Conservation (phyloP, 345 rosid genomes). For the Mangifera indica region DNA sequence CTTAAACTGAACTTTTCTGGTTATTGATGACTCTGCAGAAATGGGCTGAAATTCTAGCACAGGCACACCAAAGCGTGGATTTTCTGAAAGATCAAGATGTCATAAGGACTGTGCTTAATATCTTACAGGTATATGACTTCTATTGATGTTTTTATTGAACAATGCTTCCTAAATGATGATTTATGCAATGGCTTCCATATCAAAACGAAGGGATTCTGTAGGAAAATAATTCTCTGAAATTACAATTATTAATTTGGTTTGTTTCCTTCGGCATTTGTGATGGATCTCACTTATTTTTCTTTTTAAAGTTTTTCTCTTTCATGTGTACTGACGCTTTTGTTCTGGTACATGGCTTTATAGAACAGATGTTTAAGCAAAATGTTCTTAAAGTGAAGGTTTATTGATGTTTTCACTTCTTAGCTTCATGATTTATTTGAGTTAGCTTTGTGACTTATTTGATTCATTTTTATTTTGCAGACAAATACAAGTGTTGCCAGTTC, state of each 20-base stretch:
- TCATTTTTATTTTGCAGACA: conserved; percentile 61
- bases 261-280: background rate
- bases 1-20: background rate
- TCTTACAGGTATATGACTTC: conserved; percentile 69
- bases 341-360: background rate
- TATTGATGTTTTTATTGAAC: background rate
- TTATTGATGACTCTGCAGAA: conserved; percentile 48
- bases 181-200: background rate
- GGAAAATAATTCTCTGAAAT: background rate
- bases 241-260: no score
- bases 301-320: background rate
- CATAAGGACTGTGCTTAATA: conserved; percentile 88
- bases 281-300: background rate
- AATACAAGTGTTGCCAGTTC: conserved; percentile 96
- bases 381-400: background rate
- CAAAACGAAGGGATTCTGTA: background rate
- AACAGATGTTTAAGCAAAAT: background rate
- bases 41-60: conserved; percentile 94
- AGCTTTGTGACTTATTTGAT: background rate
- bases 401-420: background rate
- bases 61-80: conserved; percentile 95
- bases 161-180: background rate
- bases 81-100: conserved; percentile 87
- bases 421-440: background rate
- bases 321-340: background rate